Conservation (phyloP, 257 asterid species). For the Salvia splendens region DNA sequence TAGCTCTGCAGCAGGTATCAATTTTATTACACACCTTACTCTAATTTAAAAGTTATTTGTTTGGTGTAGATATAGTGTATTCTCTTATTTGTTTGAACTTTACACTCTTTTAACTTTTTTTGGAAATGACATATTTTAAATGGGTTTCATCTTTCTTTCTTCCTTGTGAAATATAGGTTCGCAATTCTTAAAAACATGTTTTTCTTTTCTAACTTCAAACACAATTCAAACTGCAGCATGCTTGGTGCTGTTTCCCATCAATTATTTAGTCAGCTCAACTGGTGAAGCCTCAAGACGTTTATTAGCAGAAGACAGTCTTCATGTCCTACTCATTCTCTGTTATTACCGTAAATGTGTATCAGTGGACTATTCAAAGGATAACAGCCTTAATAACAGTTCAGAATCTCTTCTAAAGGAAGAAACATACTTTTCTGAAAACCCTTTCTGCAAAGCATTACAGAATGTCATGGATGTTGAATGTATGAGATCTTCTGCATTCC, state of each 20-base stretch:
- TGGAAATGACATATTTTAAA: conserved; percentile 2
- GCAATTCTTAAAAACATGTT: conserved; percentile 17
- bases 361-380: conserved; percentile 59
- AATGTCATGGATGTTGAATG: conserved; percentile 87
- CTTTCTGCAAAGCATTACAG: conserved; percentile 78
- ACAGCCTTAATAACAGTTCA: conserved; percentile 44
- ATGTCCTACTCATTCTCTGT: conserved; percentile 73
- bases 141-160: neutral
- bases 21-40: conserved; percentile 1
- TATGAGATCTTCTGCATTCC: conserved; percentile 40
- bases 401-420: conserved; percentile 66
- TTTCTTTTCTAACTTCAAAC: conserved; percentile 33
- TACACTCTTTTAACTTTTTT: neutral
- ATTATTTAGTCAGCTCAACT: conserved; percentile 70
- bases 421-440: conserved; percentile 70
- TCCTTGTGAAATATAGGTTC: conserved; percentile 17
- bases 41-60: conserved; percentile 17
- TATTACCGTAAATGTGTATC: conserved; percentile 68
- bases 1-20: conserved; percentile 93
- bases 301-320: conserved; percentile 81
- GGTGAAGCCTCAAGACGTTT: conserved; percentile 78
- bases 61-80: conserved; percentile 16
- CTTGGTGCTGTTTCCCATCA: conserved; percentile 76
- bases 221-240: conserved; percentile 64
- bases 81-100: conserved; percentile 24